These are phyloP conservation scores for Leishmania mexicana DNA, from an alignment of 208 protist genomes.

Conservation along the genomic window DNA sequence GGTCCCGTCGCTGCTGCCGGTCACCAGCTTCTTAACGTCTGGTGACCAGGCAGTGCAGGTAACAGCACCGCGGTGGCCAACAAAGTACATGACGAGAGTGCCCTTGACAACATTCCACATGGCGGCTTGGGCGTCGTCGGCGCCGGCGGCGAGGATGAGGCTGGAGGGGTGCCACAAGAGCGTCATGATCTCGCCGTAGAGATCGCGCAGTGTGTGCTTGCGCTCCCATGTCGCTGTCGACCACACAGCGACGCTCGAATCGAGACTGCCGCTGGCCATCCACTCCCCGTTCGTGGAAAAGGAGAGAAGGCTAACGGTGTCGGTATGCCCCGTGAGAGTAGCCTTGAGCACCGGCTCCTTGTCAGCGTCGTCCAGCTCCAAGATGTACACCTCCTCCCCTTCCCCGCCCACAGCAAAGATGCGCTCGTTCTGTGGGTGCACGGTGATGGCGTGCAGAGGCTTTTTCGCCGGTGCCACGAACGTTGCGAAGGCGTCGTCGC, in stretches of 20 bases:
- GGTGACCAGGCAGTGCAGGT: constrained; percentile 84
- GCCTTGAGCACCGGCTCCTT: constrained; percentile 21
- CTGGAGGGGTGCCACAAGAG: constrained; percentile 95
- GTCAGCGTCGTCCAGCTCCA: constrained; percentile 20
- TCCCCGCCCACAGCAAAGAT: constrained; percentile 74
- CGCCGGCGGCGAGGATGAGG: constrained; percentile 88
- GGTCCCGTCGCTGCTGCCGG: constrained; percentile 90
- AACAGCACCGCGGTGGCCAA: constrained; percentile 87
- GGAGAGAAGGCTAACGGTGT: constrained; percentile 78
- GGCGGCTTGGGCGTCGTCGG: constrained; percentile 89
- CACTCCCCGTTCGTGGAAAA: constrained; percentile 83
- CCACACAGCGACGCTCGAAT: constrained; percentile 78
- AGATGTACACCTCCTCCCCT: constrained; percentile 77
- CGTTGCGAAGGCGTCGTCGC: constrained; percentile 73
- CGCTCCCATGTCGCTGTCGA: constrained; percentile 81
- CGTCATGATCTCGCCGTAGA: constrained; percentile 80
- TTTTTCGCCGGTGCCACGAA: constrained; percentile 53
- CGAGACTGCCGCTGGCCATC: constrained; percentile 80
- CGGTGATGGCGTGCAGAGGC: constrained; percentile 68
- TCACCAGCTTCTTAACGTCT: constrained; percentile 91
- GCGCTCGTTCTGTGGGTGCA: constrained; percentile 42
- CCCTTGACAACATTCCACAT: constrained; percentile 95
- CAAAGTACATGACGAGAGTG: constrained; percentile 91
- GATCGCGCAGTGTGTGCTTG: constrained; percentile 74
- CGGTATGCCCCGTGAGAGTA: constrained; percentile 71